A percentile compares a stretch with the other conserved stretches of the same genome.
These are phyloP conservation scores for Lentinula novae-zelandiae DNA, from an alignment of 1,284 basidiomycete species.

Conservation along the genomic window DNA sequence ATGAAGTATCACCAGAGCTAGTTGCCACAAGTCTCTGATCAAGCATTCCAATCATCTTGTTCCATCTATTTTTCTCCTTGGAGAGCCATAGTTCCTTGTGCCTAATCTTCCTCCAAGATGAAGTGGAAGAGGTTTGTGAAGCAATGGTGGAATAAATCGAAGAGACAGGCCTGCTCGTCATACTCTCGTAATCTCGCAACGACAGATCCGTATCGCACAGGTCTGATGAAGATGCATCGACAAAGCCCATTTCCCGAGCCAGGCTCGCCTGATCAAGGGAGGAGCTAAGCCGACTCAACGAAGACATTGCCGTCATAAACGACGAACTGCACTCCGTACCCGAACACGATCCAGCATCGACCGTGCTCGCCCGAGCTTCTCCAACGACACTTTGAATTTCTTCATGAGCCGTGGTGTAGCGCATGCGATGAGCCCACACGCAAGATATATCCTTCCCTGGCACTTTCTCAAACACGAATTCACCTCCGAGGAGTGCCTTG, in stretches of 20 bases:
- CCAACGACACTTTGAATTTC: constrained; percentile 5
- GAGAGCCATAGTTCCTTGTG: not conserved
- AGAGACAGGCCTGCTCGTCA: not conserved
- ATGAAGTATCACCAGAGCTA: not conserved
- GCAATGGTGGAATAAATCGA: not conserved
- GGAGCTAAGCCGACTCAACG: not conserved
- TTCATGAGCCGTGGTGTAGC: constrained; percentile 6
- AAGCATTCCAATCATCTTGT: constrained; percentile 44
- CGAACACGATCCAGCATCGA: not conserved
- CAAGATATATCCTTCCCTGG: constrained; percentile 33
- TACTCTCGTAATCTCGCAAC: not conserved
- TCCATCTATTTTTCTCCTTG: not conserved
- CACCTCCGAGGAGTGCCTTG: constrained; percentile 67
- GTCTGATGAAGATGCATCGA: not conserved
- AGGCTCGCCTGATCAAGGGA: not conserved
- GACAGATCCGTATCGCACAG: not conserved
- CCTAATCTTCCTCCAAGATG: not conserved
- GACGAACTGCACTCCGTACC: not conserved
- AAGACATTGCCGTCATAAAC: not conserved
- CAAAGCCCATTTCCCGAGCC: not conserved
- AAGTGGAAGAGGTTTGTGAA: not conserved
- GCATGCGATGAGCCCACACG: constrained; percentile 11
- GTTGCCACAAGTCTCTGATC: constrained; percentile 25
- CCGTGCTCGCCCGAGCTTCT: not conserved
- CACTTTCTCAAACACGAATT: constrained; percentile 63